A percentile compares a stretch with the other conserved stretches of the same genome.
Evolutionary conservation across 306 rosid species (phyloP).

Genomic region (Malus fusca): DNA sequence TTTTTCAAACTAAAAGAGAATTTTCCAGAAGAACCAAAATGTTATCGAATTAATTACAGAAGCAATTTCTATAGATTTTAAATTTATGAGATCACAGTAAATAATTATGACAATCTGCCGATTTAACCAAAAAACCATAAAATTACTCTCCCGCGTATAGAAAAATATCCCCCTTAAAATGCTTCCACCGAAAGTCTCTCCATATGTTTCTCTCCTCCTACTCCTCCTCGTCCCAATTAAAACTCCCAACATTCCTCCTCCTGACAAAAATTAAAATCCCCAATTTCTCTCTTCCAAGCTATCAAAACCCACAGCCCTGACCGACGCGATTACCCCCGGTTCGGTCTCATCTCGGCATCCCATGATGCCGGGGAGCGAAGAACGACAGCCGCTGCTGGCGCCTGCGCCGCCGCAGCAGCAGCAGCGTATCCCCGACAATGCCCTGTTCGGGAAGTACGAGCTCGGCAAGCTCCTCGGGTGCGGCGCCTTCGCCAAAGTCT

Average conservation of each 20-base stretch:
- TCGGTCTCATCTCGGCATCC: slow-evolving; percentile 23
- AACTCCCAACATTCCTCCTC: not conserved
- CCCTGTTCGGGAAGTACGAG: slow-evolving; percentile 59
- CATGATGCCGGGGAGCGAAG: slow-evolving; percentile 17
- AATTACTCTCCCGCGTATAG: not conserved
- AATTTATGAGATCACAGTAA: no score
- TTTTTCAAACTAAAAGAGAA: no score
- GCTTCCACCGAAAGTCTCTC: slow-evolving; percentile 2
- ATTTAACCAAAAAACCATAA: no score
- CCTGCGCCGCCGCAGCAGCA: not conserved
- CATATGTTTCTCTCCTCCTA: not conserved
- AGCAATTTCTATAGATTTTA: no score
- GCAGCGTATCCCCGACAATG: slow-evolving; percentile 6
- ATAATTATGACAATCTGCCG: no score
- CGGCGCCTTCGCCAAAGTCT: slow-evolving; percentile 77
- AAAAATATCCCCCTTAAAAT: not conserved
- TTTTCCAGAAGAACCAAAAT: no score
- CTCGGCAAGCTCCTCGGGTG: slow-evolving; percentile 59
- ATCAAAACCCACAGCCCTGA: not conserved
- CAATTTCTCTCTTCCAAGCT: not conserved
- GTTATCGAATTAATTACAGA: no score
- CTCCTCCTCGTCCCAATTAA: not conserved
- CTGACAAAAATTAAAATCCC: not conserved
- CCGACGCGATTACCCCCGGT: not conserved
- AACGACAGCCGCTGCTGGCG: not conserved